Conservation (phyloP, 1,284 basidiomycete genomes). For the Austropuccinia psidii region DNA sequence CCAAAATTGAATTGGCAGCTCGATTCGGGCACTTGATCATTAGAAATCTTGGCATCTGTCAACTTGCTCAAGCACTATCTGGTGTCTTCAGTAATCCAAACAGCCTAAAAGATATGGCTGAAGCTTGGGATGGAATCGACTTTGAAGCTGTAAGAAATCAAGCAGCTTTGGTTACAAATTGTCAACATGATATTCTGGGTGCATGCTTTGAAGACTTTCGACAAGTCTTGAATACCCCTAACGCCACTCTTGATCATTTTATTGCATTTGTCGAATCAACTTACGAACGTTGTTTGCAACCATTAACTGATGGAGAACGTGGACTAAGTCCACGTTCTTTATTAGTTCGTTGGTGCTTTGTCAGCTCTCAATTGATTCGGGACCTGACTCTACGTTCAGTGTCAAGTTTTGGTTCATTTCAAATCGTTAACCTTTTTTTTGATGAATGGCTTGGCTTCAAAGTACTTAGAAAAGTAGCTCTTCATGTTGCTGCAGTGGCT, state of each 20-base stretch:
- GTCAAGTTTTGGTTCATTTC: conserved; percentile 77
- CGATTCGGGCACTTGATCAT: conserved; percentile 80
- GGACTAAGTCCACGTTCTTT: conserved; percentile 39
- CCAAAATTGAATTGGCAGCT: conserved; percentile 76
- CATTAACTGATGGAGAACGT: conserved; percentile 53
- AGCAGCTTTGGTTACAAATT: conserved; percentile 80
- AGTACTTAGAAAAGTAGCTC: conserved; percentile 69
- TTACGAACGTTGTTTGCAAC: conserved; percentile 70
- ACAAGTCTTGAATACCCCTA: conserved; percentile 60
- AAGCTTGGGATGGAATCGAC: conserved; percentile 74
- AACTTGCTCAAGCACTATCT: conserved; percentile 73
- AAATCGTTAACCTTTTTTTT: conserved; percentile 77
- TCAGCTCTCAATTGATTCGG: conserved; percentile 79
- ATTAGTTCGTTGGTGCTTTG: conserved; percentile 70
- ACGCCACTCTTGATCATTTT: conserved; percentile 69
- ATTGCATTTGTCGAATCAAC: conserved; percentile 78
- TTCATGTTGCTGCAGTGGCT: conserved; percentile 77
- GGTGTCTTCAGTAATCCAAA: conserved; percentile 76
- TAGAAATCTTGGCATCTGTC: conserved; percentile 78
- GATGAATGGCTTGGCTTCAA: conserved; percentile 85
- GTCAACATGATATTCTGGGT: conserved; percentile 74
- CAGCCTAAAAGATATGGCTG: conserved; percentile 71
- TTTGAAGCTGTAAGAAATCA: conserved; percentile 82
- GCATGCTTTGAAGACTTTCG: conserved; percentile 76
- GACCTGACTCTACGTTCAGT: conserved; percentile 79